Evolutionary conservation across 2,329 filamentous ascomycete species (phyloP).

Genomic region (Colletotrichum kahawae): DNA sequence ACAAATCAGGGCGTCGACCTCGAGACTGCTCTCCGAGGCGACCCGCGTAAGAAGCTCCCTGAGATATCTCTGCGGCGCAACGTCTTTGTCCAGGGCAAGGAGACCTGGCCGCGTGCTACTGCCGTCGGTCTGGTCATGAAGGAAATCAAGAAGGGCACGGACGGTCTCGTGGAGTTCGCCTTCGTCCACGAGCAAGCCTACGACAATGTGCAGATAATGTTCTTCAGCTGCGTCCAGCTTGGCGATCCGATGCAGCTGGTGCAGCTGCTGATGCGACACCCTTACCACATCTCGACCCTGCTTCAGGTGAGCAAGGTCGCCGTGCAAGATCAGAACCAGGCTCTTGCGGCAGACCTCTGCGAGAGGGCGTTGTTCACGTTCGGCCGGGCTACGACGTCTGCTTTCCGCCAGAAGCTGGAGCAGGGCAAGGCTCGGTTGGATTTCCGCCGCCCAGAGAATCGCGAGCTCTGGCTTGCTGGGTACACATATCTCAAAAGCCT

Average conservation of each 20-base stretch:
- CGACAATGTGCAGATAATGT: slow-evolving; percentile 74
- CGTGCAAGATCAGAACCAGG: slow-evolving; percentile 88
- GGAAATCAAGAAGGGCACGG: slow-evolving; percentile 43
- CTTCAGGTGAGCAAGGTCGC: slow-evolving; percentile 92
- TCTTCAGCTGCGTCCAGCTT: slow-evolving; percentile 83
- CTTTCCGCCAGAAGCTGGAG: slow-evolving; percentile 77
- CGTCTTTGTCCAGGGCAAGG: slow-evolving; percentile 84
- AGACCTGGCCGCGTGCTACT: slow-evolving; percentile 82
- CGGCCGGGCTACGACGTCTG: slow-evolving; percentile 84
- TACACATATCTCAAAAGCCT: slow-evolving; percentile 90
- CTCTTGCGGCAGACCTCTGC: slow-evolving; percentile 83
- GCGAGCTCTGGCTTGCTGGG: slow-evolving; percentile 89
- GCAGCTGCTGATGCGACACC: slow-evolving; percentile 60
- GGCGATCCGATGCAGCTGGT: slow-evolving; percentile 83
- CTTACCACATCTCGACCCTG: slow-evolving; percentile 93
- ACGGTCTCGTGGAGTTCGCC: slow-evolving; percentile 73
- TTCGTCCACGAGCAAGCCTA: slow-evolving; percentile 80
- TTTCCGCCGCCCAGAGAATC: slow-evolving; percentile 83
- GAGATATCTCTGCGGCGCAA: slow-evolving; percentile 78
- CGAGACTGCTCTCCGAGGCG: slow-evolving; percentile 58
- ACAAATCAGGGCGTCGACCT: slow-evolving; percentile 60
- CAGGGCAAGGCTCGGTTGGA: slow-evolving; percentile 81
- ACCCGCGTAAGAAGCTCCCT: slow-evolving; percentile 67
- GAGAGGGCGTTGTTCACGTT: slow-evolving; percentile 93
- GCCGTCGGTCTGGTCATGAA: slow-evolving; percentile 87